phyloP scores from a whole-genome alignment of 179 eudicot species.

The Patellifolia procumbens region DNA sequence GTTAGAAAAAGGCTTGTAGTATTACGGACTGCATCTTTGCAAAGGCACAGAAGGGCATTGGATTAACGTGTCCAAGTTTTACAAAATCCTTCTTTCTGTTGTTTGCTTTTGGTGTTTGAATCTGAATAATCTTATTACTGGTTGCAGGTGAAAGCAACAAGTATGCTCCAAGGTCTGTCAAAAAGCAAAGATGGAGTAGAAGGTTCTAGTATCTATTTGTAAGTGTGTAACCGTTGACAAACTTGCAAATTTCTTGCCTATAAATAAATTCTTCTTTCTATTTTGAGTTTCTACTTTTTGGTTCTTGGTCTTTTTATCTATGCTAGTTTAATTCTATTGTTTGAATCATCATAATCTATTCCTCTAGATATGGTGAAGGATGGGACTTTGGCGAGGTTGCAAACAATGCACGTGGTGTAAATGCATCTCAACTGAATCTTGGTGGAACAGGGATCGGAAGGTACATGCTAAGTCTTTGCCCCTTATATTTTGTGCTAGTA shows the following conservation, averaged over 20 bases:
- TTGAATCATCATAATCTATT: constrained; percentile 16
- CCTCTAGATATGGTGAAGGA: constrained; percentile 89
- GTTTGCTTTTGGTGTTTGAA: background rate
- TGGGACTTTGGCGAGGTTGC: constrained; percentile 99
- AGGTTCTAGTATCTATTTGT: constrained; percentile 84
- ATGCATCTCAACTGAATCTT: constrained; percentile 88
- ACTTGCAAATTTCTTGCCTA: constrained; percentile 1
- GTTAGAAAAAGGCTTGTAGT: too few species aligned
- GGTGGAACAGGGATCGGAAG: constrained; percentile 95
- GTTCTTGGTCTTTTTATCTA: constrained; percentile 3
- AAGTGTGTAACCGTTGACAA: constrained; percentile 33
- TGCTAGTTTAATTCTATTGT: constrained; percentile 2
- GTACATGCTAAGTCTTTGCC: constrained; percentile 32
- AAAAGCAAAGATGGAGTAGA: constrained; percentile 63
- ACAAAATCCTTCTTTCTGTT: too few species aligned
- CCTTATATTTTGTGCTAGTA: background rate
- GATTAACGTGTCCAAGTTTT: too few species aligned
- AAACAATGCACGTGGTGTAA: constrained; percentile 83
- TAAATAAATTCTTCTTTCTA: constrained; percentile 10
- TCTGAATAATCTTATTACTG: background rate
- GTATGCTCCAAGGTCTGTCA: constrained; percentile 55
- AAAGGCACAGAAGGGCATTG: too few species aligned
- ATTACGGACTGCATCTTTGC: too few species aligned
- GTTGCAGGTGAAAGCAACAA: constrained; percentile 75
- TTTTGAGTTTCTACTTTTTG: background rate